Conservation (phyloP, 2,329 filamentous ascomycete species). For the Penicillium paneum region DNA sequence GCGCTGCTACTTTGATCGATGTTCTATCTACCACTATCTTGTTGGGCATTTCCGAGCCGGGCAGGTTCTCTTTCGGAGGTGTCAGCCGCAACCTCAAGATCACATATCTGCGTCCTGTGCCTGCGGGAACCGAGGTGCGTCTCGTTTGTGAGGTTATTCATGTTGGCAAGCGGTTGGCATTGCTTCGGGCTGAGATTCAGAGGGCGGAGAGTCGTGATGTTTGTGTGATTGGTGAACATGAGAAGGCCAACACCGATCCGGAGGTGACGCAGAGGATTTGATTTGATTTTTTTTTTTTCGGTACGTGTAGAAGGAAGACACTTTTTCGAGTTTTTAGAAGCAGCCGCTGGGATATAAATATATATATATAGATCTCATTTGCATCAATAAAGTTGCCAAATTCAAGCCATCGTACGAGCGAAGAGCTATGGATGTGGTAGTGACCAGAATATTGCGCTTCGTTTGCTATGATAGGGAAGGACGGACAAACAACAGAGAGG, state of each 20-base stretch:
- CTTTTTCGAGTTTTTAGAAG: background rate
- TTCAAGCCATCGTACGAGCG: background rate
- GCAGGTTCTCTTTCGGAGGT: conserved; percentile 61
- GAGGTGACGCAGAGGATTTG: conserved; percentile 29
- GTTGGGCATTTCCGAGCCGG: conserved; percentile 54
- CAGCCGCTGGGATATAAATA: background rate
- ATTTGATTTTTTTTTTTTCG: background rate
- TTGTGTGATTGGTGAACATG: conserved; percentile 60
- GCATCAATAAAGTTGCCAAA: conserved; percentile 1
- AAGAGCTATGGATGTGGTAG: background rate
- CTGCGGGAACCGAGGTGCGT: conserved; percentile 50
- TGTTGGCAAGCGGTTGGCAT: conserved; percentile 54
- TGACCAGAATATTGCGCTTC: conserved; percentile 18
- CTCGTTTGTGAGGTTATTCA: conserved; percentile 59
- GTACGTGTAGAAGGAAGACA: background rate
- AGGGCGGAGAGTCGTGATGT: conserved; percentile 53
- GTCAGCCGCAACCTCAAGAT: conserved; percentile 65
- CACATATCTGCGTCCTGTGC: conserved; percentile 64
- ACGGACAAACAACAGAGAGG: conserved; percentile 15
- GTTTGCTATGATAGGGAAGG: conserved; percentile 10
- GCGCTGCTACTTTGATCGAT: conserved; percentile 66
- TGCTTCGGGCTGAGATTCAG: conserved; percentile 55
- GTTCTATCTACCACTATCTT: conserved; percentile 60
- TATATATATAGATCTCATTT: conserved; percentile 13
- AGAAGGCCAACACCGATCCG: conserved; percentile 61